Conservation (phyloP, 208 protist species). For the Trypanosoma melophagium region DNA sequence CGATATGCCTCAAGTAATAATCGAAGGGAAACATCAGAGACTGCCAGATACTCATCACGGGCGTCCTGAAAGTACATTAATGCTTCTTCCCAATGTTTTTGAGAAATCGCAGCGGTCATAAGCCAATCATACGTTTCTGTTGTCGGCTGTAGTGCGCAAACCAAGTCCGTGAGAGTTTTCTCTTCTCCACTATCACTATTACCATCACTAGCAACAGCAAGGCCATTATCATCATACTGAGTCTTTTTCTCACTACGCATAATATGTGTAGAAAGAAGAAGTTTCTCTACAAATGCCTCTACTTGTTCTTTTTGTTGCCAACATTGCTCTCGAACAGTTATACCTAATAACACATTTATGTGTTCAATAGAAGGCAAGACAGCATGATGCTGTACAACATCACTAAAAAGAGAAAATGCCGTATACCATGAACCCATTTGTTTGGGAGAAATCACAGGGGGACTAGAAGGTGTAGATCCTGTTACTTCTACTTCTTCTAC, state of each 20-base stretch:
- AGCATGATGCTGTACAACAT: slow-evolving; percentile 47
- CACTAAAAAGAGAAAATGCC: slow-evolving; percentile 56
- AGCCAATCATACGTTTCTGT: slow-evolving; percentile 66
- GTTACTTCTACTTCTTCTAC: neutral
- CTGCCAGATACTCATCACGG: slow-evolving; percentile 26
- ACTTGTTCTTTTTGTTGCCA: slow-evolving; percentile 50
- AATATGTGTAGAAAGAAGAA: slow-evolving; percentile 36
- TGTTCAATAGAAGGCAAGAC: slow-evolving; percentile 69
- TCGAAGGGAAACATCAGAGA: slow-evolving; percentile 45
- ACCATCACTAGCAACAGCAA: too few relatives aligned
- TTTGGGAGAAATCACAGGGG: neutral
- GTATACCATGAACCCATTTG: slow-evolving; percentile 30
- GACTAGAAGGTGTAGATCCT: neutral
- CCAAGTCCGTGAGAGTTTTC: neutral
- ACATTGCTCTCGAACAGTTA: slow-evolving; percentile 46
- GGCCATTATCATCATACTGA: neutral
- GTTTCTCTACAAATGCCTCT: slow-evolving; percentile 54
- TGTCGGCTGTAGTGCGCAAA: slow-evolving; percentile 44
- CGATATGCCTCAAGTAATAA: slow-evolving; percentile 45
- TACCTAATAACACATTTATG: slow-evolving; percentile 64
- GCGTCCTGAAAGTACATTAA: slow-evolving; percentile 55
- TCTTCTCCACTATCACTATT: neutral
- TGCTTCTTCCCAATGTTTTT: slow-evolving; percentile 44
- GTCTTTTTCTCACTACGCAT: slow-evolving; percentile 8
- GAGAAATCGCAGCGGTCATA: slow-evolving; percentile 48